phyloP scores from a whole-genome alignment of 441 rosid genomes.

The Monsonia emarginata region DNA sequence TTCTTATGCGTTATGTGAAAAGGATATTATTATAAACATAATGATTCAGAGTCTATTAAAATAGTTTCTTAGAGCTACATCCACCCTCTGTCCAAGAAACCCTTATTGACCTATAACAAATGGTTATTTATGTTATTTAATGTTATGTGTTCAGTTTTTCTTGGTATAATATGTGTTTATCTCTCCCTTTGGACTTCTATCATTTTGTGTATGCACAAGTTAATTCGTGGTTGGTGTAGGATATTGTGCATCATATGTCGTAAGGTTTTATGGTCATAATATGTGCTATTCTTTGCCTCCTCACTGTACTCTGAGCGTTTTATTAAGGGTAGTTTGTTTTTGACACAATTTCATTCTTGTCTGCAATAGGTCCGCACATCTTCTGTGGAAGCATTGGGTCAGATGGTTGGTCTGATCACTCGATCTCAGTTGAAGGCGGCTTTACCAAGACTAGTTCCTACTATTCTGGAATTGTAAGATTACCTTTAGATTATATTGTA shows the following conservation, averaged over 20 bases:
- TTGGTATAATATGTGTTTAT: background rate
- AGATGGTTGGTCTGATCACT: constrained; percentile 85
- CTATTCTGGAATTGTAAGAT: constrained; percentile 82
- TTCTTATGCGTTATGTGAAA: background rate
- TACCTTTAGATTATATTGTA: constrained; percentile 7
- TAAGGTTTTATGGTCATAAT: background rate
- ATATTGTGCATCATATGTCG: background rate
- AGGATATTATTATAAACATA: background rate
- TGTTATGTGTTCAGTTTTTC: background rate
- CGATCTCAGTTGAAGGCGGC: constrained; percentile 84
- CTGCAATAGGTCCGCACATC: constrained; percentile 64
- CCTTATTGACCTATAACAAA: background rate
- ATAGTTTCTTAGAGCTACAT: background rate
- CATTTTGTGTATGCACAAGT: background rate
- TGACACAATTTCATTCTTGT: constrained; percentile 15
- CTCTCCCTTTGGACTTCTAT: too few species aligned
- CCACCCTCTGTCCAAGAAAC: background rate
- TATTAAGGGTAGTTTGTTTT: background rate
- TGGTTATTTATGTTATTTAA: background rate
- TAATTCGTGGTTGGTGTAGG: background rate
- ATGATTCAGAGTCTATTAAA: background rate
- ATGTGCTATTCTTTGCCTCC: background rate
- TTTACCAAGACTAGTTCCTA: constrained; percentile 80
- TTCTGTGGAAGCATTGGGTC: constrained; percentile 94
- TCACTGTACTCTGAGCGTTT: background rate